Percentiles rank a stretch among this genome's conserved stretches.
These are phyloP conservation scores for Ophiostoma piceae DNA, from an alignment of 2,329 filamentous ascomycete species.

Conservation along the genomic window DNA sequence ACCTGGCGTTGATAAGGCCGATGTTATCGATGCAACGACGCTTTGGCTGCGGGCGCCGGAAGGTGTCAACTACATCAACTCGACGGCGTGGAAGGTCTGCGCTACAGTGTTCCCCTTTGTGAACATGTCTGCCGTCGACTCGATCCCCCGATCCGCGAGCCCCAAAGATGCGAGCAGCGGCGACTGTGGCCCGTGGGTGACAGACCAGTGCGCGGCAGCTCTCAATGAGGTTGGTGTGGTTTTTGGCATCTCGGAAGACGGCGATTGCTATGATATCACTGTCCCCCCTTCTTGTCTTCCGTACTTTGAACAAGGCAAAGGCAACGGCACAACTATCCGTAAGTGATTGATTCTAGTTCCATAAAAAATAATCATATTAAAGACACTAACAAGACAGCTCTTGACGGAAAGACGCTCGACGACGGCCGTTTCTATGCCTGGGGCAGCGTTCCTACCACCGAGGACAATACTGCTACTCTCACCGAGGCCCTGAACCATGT, in stretches of 20 bases:
- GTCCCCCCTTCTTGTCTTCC: constrained; percentile 13
- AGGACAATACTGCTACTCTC: neutral
- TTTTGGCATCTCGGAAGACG: constrained; percentile 14
- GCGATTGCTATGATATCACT: constrained; percentile 15
- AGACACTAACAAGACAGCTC: neutral
- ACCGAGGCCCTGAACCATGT: constrained; percentile 15
- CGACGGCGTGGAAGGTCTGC: constrained; percentile 21
- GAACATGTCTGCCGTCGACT: constrained; percentile 16
- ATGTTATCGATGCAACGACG: constrained; percentile 19
- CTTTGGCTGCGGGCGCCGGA: constrained; percentile 17
- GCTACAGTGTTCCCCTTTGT: constrained; percentile 22
- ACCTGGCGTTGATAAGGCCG: neutral
- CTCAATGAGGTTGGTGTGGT: constrained; percentile 12
- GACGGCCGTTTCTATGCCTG: constrained; percentile 20
- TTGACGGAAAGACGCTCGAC: constrained; percentile 16
- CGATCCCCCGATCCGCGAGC: neutral
- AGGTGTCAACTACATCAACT: constrained; percentile 11
- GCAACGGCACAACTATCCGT: constrained; percentile 19
- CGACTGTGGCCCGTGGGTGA: constrained; percentile 19
- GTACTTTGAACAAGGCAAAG: constrained; percentile 14
- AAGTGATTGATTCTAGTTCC: no score
- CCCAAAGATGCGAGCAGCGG: constrained; percentile 11
- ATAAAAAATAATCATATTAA: no score
- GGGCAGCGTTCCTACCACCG: constrained; percentile 14
- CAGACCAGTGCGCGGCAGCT: constrained; percentile 18